Base-by-base conservation (phyloP, 805 yeast genomes). In the Cyberlindnera sargentensis region DNA sequence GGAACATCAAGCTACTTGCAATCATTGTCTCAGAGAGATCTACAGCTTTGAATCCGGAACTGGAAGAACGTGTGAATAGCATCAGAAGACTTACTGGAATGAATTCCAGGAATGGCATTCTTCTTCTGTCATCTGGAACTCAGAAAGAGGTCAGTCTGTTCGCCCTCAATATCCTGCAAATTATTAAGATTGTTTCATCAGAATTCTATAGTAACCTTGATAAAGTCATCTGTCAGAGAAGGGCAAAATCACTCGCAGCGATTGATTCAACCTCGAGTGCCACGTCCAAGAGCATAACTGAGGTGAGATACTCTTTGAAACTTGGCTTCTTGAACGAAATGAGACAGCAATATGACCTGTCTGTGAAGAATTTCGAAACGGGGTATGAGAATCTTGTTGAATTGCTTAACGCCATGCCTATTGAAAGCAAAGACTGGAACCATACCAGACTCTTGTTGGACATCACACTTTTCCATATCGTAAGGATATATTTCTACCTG, bases 401-500 rank as follows among this genome's bases (percentile, higher is more conserved):
- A 36, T 50, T 70, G 11, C 60, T 72, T 27, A 67, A 62, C 34
- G 43, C 56, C 6, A 48, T 61, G 2, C 46, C 56, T 5, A 36
- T 58, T 0, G 34, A 52, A 0, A 55, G 59, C 27, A 44, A 48
- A 5, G 47, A 52, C 4, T 76, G 80, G 79, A 47, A 50, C 4
- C 69, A 75, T 34, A 60, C 73, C 32, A 58, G 86, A 36, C 54
- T 57, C 8, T 60, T 83, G 38, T 58, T 84, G 5, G 95, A 87
- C 55, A 58, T 77, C 4, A 55, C 76, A 5, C 80, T 83, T 0
- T 68, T 82, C 40, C 84, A 82, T 51, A 78, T 85, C 8, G 75
- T 76, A 6, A 71, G 84, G 48, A 66, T 79, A 1, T 75, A 78
- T 51, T 66, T 85, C 26, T 77, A 83, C 10, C 45, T 76, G 10